Conservation (phyloP, 768 basidiomycete species). For the Paxillus involutus region DNA sequence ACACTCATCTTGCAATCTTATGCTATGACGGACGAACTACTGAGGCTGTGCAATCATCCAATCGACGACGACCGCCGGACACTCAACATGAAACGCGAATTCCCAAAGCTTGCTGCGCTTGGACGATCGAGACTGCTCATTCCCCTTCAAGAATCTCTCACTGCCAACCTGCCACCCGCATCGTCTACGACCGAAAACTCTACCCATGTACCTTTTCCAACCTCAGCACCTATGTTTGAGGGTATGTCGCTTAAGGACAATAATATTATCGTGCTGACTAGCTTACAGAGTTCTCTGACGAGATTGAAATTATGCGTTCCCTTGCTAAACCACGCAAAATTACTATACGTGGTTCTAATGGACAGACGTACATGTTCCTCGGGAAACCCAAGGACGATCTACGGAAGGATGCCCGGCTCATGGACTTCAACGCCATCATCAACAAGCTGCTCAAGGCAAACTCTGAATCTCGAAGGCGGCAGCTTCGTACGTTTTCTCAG, state of each 20-base stretch:
- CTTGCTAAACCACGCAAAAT: constrained; percentile 91
- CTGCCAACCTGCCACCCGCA: constrained; percentile 80
- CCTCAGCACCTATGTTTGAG: constrained; percentile 70
- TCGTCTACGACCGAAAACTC: constrained; percentile 49
- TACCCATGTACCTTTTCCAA: constrained; percentile 79
- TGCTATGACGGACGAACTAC: constrained; percentile 67
- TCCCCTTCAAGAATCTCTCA: constrained; percentile 91
- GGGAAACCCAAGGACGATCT: constrained; percentile 98
- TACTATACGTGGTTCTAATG: constrained; percentile 79
- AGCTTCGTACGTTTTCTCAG: constrained; percentile 65
- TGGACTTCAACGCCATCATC: constrained; percentile 98
- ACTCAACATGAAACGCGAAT: constrained; percentile 50
- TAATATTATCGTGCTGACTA: neutral
- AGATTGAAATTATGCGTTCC: constrained; percentile 89
- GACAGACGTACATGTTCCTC: constrained; percentile 84
- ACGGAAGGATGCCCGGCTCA: constrained; percentile 93
- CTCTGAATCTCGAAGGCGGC: constrained; percentile 87
- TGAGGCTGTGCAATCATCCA: constrained; percentile 61
- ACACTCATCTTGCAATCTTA: constrained; percentile 53
- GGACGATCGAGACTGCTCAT: constrained; percentile 75
- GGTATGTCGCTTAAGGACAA: constrained; percentile 44
- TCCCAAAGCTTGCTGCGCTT: constrained; percentile 50
- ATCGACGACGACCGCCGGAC: constrained; percentile 40
- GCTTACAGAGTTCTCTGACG: constrained; percentile 69
- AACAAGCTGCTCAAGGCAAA: constrained; percentile 94